Percentiles rank a stretch among this genome's conserved stretches.
phyloP scores from a whole-genome alignment of 2,329 filamentous ascomycete genomes.

The Nemania bipapillata region DNA sequence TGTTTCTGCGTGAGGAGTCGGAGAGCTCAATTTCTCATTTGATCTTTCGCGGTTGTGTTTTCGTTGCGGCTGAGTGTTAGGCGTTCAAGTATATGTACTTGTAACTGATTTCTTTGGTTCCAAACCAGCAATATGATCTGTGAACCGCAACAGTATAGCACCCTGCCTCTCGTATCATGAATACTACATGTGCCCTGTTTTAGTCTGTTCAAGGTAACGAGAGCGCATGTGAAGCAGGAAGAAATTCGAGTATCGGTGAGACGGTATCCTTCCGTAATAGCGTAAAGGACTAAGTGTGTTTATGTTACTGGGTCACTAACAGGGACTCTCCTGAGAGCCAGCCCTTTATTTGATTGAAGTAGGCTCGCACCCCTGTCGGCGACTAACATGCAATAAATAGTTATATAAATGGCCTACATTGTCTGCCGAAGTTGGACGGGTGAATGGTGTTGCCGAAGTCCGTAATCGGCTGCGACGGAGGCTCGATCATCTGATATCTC shows the following conservation, averaged over 20 bases:
- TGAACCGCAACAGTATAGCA: constrained; percentile 23
- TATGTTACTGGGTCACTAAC: background rate
- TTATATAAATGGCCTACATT: background rate
- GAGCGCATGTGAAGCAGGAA: background rate
- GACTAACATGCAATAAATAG: background rate
- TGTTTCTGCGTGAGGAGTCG: constrained; percentile 41
- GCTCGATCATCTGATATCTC: constrained; percentile 18
- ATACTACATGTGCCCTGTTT: background rate
- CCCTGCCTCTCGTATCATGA: background rate
- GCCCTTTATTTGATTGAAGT: background rate
- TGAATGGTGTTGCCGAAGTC: constrained; percentile 12
- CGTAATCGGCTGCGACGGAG: background rate
- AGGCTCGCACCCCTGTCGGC: background rate
- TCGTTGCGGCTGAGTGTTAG: constrained; percentile 29
- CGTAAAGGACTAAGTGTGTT: background rate
- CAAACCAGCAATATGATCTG: constrained; percentile 26
- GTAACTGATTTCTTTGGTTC: constrained; percentile 30
- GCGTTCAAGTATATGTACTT: constrained; percentile 40
- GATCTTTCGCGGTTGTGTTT: constrained; percentile 37
- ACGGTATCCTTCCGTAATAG: background rate
- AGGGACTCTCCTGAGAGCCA: background rate
- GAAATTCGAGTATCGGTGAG: background rate
- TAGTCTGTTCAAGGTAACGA: background rate
- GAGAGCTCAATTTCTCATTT: constrained; percentile 39
- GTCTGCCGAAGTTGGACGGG: constrained; percentile 8